Percentiles rank a stretch among this genome's conserved stretches.
phyloP scores from a whole-genome alignment of 805 yeast species.

The Lipomyces japonicus region DNA sequence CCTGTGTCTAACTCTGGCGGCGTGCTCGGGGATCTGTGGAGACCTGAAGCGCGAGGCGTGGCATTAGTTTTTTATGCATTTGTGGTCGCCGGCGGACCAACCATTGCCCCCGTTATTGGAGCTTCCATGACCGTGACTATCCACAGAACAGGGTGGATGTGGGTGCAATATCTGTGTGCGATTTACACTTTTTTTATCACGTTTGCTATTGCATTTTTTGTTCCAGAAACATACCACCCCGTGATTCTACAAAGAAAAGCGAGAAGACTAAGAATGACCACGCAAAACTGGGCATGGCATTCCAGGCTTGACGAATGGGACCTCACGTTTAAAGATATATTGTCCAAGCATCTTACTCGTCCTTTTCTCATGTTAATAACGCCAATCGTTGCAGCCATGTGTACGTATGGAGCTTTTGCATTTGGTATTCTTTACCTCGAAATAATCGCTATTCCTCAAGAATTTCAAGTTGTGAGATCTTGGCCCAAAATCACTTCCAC shows the following conservation, averaged over 20 bases:
- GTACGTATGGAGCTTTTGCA: constrained; percentile 44
- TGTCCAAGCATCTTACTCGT: constrained; percentile 68
- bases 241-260: constrained; percentile 64
- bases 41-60: constrained; percentile 49
- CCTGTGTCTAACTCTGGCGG: constrained; percentile 61
- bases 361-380: constrained; percentile 71
- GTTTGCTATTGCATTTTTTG: constrained; percentile 39
- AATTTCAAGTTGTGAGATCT: constrained; percentile 36
- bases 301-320: constrained; percentile 89
- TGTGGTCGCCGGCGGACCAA: constrained; percentile 46
- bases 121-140: constrained; percentile 47
- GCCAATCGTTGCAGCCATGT: constrained; percentile 44
- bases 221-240: constrained; percentile 41
- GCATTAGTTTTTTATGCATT: constrained; percentile 50
- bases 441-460: constrained; percentile 42
- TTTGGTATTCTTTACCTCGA: constrained; percentile 45
- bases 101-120: constrained; percentile 49
- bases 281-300: constrained; percentile 80
- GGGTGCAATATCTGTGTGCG: constrained; percentile 53
- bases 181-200: constrained; percentile 40
- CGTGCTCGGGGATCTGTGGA: constrained; percentile 54
- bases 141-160: constrained; percentile 51
- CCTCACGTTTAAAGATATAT: constrained; percentile 61
- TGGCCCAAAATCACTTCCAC: constrained; percentile 37
- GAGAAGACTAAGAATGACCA: constrained; percentile 59